phyloP scores from a whole-genome alignment of 169 alveolate species.

The Cryptosporidium ryanae region DNA sequence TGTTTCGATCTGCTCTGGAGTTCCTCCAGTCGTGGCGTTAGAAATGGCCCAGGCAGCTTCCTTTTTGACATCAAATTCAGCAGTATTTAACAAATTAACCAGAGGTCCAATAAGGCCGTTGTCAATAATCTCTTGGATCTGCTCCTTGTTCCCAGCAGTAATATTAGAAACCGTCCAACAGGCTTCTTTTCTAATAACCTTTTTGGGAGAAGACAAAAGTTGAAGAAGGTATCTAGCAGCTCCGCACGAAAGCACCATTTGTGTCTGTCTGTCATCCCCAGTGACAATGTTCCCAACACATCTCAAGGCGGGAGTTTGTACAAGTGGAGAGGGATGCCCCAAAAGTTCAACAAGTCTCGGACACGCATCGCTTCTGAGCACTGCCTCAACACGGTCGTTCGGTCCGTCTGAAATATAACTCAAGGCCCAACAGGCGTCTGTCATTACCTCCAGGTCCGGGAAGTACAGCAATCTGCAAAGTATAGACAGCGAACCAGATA shows the following conservation, averaged over 20 bases:
- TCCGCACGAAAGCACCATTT: slow-evolving; percentile 91
- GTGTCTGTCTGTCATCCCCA: slow-evolving; percentile 97
- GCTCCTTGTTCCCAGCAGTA: slow-evolving; percentile 92
- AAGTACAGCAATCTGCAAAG: slow-evolving; percentile 87
- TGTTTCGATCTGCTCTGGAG: slow-evolving; percentile 86
- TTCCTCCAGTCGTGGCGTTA: slow-evolving; percentile 94
- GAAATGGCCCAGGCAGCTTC: slow-evolving; percentile 99
- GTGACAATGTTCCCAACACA: slow-evolving; percentile 97
- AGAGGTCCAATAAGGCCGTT: slow-evolving; percentile 87
- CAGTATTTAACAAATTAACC: slow-evolving; percentile 86
- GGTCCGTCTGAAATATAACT: slow-evolving; percentile 94
- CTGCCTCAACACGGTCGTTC: slow-evolving; percentile 89
- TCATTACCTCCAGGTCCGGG: slow-evolving; percentile 87
- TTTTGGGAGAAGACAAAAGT: slow-evolving; percentile 88
- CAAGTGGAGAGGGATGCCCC: slow-evolving; percentile 86
- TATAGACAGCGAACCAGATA: slow-evolving; percentile 88
- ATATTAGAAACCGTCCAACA: slow-evolving; percentile 97
- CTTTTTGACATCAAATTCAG: slow-evolving; percentile 92
- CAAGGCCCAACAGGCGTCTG: slow-evolving; percentile 95
- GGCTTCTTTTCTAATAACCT: slow-evolving; percentile 95
- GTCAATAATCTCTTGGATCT: slow-evolving; percentile 89
- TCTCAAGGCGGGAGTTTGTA: slow-evolving; percentile 95
- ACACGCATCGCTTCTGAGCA: slow-evolving; percentile 90
- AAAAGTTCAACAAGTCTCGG: slow-evolving; percentile 92
- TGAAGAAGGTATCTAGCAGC: slow-evolving; percentile 87